Conservation (phyloP, 2,329 filamentous ascomycete species). For the Ascochyta viciae-villosae region DNA sequence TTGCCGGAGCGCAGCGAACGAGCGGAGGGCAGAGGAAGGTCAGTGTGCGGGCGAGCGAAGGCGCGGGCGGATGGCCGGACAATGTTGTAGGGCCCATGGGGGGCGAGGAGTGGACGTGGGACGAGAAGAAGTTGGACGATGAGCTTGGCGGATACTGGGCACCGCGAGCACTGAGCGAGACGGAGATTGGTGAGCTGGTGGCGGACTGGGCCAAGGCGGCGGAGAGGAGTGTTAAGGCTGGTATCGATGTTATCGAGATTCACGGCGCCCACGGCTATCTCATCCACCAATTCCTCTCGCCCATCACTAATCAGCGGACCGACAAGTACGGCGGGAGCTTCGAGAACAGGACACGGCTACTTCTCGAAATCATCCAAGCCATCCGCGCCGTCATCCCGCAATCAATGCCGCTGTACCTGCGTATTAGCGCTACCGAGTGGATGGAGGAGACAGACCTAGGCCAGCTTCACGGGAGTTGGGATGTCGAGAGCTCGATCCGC, state of each 20-base stretch:
- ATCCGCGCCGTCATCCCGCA: slow-evolving; percentile 43
- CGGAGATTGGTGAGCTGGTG: slow-evolving; percentile 50
- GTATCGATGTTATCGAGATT: slow-evolving; percentile 53
- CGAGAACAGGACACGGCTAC: slow-evolving; percentile 48
- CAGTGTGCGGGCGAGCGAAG: slow-evolving; percentile 34
- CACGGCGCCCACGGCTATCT: slow-evolving; percentile 53
- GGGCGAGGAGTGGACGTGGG: slow-evolving; percentile 50
- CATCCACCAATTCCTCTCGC: slow-evolving; percentile 51
- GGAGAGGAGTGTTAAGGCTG: slow-evolving; percentile 45
- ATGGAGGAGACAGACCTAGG: slow-evolving; percentile 44
- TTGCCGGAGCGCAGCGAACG: slow-evolving; percentile 26
- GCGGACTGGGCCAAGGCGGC: slow-evolving; percentile 51
- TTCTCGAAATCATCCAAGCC: slow-evolving; percentile 52
- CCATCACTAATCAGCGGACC: slow-evolving; percentile 51
- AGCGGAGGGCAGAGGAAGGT: slow-evolving; percentile 34
- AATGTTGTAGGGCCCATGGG: slow-evolving; percentile 49
- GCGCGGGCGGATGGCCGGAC: slow-evolving; percentile 45
- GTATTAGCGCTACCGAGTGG: slow-evolving; percentile 49
- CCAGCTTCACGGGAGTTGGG: slow-evolving; percentile 48
- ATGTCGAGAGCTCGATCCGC: slow-evolving; percentile 48
- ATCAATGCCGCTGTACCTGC: slow-evolving; percentile 45
- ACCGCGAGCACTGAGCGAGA: slow-evolving; percentile 45
- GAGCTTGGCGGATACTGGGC: slow-evolving; percentile 47
- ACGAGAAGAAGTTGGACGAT: slow-evolving; percentile 40
- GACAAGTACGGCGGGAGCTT: slow-evolving; percentile 54